These are phyloP conservation scores for Pseudogymnoascus sp. DNA, from an alignment of 2,329 filamentous ascomycete genomes.

Conservation along the genomic window DNA sequence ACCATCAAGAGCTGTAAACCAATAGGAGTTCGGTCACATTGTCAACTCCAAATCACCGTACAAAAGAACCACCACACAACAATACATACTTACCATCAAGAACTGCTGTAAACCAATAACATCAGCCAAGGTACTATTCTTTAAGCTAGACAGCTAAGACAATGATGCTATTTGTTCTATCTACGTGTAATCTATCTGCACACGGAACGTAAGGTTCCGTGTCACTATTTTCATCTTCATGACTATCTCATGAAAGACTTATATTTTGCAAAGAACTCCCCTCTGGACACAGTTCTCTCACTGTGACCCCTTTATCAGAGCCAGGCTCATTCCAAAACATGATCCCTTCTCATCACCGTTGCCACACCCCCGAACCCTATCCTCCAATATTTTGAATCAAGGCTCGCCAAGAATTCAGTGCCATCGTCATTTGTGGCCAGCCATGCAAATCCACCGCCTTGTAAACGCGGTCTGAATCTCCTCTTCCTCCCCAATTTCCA, in stretches of 20 bases:
- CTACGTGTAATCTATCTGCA: conserved; percentile 9
- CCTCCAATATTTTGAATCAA: neutral
- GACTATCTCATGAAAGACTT: conserved; percentile 3
- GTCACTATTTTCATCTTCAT: neutral
- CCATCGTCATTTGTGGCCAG: neutral
- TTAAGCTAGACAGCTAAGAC: neutral
- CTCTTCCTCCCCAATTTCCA: neutral
- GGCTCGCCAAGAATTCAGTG: neutral
- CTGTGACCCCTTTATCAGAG: neutral
- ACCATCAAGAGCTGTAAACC: too few species aligned
- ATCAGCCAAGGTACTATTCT: neutral
- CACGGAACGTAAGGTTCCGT: neutral
- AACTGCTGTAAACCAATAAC: neutral
- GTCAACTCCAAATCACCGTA: neutral
- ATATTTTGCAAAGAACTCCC: neutral
- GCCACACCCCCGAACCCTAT: neutral
- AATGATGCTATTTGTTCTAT: conserved; percentile 11
- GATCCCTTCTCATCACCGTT: neutral
- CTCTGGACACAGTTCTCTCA: conserved; percentile 4
- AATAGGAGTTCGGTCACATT: neutral
- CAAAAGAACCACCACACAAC: neutral
- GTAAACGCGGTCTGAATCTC: neutral
- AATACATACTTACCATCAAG: neutral
- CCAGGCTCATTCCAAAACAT: neutral
- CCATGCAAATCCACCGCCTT: conserved; percentile 6